Base-by-base conservation (phyloP, 768 basidiomycete species). In the Agaricus bisporus region DNA sequence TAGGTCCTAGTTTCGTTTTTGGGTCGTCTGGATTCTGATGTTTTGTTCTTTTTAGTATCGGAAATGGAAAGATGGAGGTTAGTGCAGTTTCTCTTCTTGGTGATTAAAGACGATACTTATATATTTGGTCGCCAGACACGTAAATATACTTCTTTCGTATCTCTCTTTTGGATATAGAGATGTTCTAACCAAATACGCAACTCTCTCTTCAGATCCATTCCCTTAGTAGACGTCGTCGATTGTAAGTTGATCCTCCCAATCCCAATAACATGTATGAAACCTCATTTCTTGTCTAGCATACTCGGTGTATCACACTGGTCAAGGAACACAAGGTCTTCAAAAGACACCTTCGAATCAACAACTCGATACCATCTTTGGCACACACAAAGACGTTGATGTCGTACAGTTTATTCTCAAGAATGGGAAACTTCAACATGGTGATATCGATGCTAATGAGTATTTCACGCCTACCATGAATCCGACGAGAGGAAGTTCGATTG, bases 31-130 rank as follows among this genome's bases (percentile, higher is more conserved):
- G 29, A 61, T 56, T 42, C 17, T 7, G 41, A 41, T 47, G 47
- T 36, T 35, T 48, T 56, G 26, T 26, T 48, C 44, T 57, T 54
- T 14, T 35, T 58, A 90, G 89, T 88, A 70, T 68, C 81, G 81
- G 72, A 86, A 82, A 66, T 92, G 87, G 87, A 86, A 82, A 67
- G 77, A 70, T 9, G 89, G 87, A 78, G 88, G 90, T 90, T 58
- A 71, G 79, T 46, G 22, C 6, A 17, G 26, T 44, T 5, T 18
- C 6, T 25, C 14, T 12, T 46, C 14, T 32, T 32, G 15, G 32
- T 20, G n/a, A 28, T 29, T 29, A 15, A 48, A 60, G 9, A 18
- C 4, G 11, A 46, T 3, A 29, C 15, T n/a, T n/a, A 8, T 39
- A 67, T 44, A 35, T 50, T 45, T 20, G 58, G 61, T 47, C 22